Evolutionary conservation across 768 basidiomycete species (phyloP).

Genomic region (Psilocybe subaeruginosa): DNA sequence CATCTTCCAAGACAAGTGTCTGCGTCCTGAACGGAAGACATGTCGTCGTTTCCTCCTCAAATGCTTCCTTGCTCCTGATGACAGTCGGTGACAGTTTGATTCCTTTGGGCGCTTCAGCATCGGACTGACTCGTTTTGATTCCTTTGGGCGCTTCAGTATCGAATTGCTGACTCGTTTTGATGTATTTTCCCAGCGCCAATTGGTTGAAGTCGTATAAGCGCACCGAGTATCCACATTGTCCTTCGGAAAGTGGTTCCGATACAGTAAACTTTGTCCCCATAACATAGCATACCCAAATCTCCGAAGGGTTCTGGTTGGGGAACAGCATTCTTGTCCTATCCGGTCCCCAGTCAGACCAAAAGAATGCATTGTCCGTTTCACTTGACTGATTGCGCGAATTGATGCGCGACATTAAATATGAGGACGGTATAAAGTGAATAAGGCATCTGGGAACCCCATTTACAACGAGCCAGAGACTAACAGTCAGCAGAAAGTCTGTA

Average conservation of each 20-base stretch:
- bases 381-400: background rate
- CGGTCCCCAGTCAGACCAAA: constrained; percentile 61
- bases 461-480: constrained; percentile 43
- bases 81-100: constrained; percentile 17
- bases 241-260: constrained; percentile 15
- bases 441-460: constrained; percentile 30
- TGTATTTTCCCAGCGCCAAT: constrained; percentile 34
- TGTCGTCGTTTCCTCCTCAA: constrained; percentile 43
- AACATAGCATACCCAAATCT: constrained; percentile 63
- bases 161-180: constrained; percentile 1
- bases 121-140: background rate
- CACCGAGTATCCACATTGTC: constrained; percentile 23
- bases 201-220: constrained; percentile 59
- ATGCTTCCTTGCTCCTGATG: constrained; percentile 35
- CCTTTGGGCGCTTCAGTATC: constrained; percentile 5
- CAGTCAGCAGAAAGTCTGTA: constrained; percentile 46
- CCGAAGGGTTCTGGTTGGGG: constrained; percentile 32
- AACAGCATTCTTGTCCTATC: constrained; percentile 45
- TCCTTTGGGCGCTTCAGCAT: constrained; percentile 4
- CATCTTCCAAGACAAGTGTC: constrained; percentile 26
- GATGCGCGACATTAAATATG: constrained; percentile 30
- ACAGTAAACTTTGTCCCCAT: constrained; percentile 49
- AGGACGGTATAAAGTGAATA: constrained; percentile 47
- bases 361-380: background rate
- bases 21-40: constrained; percentile 48